Percentiles rank a stretch among this genome's conserved stretches.
Conservation (phyloP, 2,329 filamentous ascomycete genomes). For the Hirsutella minnesotensis region DNA sequence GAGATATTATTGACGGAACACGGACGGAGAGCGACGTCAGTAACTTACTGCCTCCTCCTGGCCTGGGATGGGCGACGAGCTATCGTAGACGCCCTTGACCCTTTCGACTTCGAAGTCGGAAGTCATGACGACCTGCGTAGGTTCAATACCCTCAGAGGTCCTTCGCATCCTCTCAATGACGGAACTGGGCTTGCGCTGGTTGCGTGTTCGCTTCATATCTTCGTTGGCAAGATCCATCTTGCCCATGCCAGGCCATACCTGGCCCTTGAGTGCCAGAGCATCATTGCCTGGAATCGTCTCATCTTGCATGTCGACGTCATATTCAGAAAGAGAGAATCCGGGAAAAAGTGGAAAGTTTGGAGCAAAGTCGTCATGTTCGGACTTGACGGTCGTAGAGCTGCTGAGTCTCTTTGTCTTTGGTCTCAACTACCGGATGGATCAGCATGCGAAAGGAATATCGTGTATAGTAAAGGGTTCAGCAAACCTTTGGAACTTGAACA, state of each 20-base stretch:
- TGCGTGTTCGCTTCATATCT: conserved; percentile 61
- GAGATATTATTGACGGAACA: conserved; percentile 4
- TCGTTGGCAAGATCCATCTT: conserved; percentile 71
- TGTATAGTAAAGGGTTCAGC: background rate
- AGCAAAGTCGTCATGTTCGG: conserved; percentile 14
- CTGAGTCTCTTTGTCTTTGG: conserved; percentile 15
- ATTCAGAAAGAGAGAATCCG: conserved; percentile 14
- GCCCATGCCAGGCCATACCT: conserved; percentile 67
- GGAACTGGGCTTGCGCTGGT: conserved; percentile 65
- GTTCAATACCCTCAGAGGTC: conserved; percentile 51
- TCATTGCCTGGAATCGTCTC: conserved; percentile 15
- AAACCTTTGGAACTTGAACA: conserved; percentile 11
- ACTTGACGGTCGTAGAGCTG: conserved; percentile 13
- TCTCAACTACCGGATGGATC: conserved; percentile 12
- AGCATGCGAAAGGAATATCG: background rate
- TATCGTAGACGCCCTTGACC: conserved; percentile 47
- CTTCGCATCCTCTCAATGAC: conserved; percentile 55
- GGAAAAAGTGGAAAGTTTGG: conserved; percentile 16
- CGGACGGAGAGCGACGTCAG: background rate
- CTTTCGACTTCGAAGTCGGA: conserved; percentile 36
- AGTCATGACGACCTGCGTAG: conserved; percentile 53
- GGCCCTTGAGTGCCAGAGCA: conserved; percentile 48
- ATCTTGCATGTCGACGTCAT: conserved; percentile 16
- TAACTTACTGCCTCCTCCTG: conserved; percentile 30
- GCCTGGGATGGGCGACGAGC: conserved; percentile 34